Conservation (phyloP, 176 grass and related monocot species). For the Triticum dicoccoides region DNA sequence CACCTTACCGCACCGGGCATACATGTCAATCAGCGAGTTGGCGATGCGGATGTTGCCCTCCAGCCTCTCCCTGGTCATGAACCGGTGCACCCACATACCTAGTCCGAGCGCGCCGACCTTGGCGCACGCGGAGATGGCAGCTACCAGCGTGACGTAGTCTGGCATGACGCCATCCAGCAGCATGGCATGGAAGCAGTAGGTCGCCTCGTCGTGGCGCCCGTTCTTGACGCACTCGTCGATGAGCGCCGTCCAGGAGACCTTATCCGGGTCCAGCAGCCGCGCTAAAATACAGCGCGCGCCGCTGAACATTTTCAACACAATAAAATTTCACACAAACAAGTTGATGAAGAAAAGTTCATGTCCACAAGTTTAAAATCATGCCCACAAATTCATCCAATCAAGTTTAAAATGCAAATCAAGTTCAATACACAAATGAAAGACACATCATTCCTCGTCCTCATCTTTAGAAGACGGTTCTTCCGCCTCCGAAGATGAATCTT, state of each 20-base stretch:
- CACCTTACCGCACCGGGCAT: conserved; percentile 53
- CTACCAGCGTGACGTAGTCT: conserved; percentile 56
- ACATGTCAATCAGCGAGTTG: conserved; percentile 72
- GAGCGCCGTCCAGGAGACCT: conserved; percentile 69
- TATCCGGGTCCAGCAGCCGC: conserved; percentile 20
- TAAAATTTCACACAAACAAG: no score
- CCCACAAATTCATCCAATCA: no score
- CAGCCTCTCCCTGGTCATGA: conserved; percentile 14
- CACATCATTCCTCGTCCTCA: no score
- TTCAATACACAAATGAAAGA: no score
- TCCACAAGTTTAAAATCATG: no score
- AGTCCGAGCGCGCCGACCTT: conserved; percentile 51
- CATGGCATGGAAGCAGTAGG: conserved; percentile 54
- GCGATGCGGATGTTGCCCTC: conserved; percentile 42
- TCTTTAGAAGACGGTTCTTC: no score
- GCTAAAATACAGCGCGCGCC: no score
- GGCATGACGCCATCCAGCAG: conserved; percentile 31
- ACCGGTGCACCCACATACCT: conserved; percentile 68
- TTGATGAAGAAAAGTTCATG: no score
- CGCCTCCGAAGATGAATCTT: no score
- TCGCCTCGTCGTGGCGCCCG: conserved; percentile 51
- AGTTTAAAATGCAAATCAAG: no score
- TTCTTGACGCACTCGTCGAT: conserved; percentile 62
- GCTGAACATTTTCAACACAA: no score
- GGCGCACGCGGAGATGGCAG: conserved; percentile 43